These are phyloP conservation scores for Haplosporangium sp. DNA, from an alignment of 371 early-diverging fungal genomes.

Conservation along the genomic window DNA sequence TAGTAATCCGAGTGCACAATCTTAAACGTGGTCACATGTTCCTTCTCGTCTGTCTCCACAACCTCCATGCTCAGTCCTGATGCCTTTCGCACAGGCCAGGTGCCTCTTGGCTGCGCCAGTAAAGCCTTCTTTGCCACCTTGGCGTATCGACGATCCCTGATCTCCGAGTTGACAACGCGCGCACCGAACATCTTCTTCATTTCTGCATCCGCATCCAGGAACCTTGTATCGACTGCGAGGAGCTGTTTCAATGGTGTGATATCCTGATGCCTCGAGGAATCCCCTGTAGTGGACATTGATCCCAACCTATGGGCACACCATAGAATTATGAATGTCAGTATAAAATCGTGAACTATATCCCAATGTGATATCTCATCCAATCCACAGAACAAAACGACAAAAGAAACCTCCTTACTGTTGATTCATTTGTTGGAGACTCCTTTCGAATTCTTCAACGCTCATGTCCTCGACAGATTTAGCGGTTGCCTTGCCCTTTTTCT, in stretches of 20 bases:
- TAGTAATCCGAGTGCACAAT: constrained; percentile 79
- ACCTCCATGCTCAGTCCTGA: constrained; percentile 83
- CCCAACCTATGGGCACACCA: constrained; percentile 16
- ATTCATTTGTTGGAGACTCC: constrained; percentile 65
- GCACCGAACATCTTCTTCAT: constrained; percentile 92
- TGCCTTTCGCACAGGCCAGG: constrained; percentile 79
- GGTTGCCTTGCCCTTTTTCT: constrained; percentile 56
- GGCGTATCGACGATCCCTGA: constrained; percentile 55
- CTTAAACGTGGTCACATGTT: constrained; percentile 64
- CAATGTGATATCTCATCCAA: neutral
- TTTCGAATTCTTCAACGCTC: constrained; percentile 72
- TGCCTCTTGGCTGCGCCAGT: constrained; percentile 77
- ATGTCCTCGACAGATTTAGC: constrained; percentile 62
- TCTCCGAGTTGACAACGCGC: constrained; percentile 73
- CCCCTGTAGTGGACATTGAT: constrained; percentile 13
- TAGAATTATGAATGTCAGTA: neutral
- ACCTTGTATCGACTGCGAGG: constrained; percentile 71
- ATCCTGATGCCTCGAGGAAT: constrained; percentile 10
- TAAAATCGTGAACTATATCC: too few species aligned
- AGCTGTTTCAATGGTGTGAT: constrained; percentile 54
- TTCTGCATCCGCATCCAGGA: constrained; percentile 87
- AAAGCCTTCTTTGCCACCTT: constrained; percentile 65
- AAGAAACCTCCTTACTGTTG: constrained; percentile 55
- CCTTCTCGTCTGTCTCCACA: constrained; percentile 62
- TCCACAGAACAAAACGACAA: neutral